These are phyloP conservation scores for Pseudogymnoascus sp. DNA, from an alignment of 2,329 filamentous ascomycete genomes.

Conservation along the genomic window DNA sequence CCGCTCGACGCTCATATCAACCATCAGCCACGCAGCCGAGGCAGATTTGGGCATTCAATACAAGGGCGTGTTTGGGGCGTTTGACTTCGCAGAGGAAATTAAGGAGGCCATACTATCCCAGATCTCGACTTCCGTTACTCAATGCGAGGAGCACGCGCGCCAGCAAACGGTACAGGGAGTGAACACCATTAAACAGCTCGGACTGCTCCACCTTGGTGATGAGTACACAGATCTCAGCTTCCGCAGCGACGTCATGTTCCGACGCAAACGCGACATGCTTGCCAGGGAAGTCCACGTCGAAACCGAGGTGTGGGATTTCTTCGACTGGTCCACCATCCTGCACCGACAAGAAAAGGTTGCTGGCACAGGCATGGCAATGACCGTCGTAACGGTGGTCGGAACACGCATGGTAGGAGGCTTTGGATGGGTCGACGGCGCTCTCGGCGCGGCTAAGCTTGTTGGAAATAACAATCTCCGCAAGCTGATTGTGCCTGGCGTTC, in stretches of 20 bases:
- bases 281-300: conserved; percentile 81
- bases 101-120: conserved; percentile 87
- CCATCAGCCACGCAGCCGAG: conserved; percentile 71
- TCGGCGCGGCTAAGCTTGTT: conserved; percentile 73
- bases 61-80: conserved; percentile 75
- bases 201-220: conserved; percentile 79
- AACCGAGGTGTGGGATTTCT: conserved; percentile 87
- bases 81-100: conserved; percentile 87
- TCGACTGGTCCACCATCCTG: conserved; percentile 75
- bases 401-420: conserved; percentile 73
- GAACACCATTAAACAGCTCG: conserved; percentile 79
- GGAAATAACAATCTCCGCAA: conserved; percentile 74
- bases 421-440: conserved; percentile 80
- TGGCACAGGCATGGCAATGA: conserved; percentile 89
- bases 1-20: conserved; percentile 63
- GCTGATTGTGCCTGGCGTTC: conserved; percentile 71
- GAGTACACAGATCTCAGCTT: conserved; percentile 83
- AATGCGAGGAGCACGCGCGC: conserved; percentile 82
- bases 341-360: conserved; percentile 92
- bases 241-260: conserved; percentile 91
- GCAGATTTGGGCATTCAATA: conserved; percentile 77
- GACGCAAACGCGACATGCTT: conserved; percentile 69
- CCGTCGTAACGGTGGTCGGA: conserved; percentile 78
- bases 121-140: conserved; percentile 69
- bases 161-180: conserved; percentile 71